These are phyloP conservation scores for Bryoglossum gracile DNA, from an alignment of 495 filamentous ascomycete species.

Conservation along the genomic window DNA sequence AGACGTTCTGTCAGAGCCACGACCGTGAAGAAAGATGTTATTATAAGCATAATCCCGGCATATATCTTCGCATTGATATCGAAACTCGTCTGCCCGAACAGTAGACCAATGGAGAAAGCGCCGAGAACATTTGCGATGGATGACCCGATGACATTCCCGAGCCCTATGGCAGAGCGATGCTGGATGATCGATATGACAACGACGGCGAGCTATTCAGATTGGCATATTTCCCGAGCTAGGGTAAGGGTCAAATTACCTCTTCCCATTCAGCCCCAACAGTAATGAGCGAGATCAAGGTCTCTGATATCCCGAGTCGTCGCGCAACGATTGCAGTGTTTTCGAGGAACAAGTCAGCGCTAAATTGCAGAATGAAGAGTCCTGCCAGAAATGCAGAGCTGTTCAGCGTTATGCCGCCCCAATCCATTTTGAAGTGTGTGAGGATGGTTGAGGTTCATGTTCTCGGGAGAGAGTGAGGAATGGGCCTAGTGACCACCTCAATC, in stretches of 20 bases:
- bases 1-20: constrained; percentile 28
- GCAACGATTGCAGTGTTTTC: constrained; percentile 46
- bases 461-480: too few relatives aligned
- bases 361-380: constrained; percentile 38
- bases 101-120: constrained; percentile 46
- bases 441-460: too few relatives aligned
- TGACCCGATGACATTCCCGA: constrained; percentile 50
- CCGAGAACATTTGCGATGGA: constrained; percentile 50
- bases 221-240: background rate
- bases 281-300: constrained; percentile 43
- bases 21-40: constrained; percentile 34
- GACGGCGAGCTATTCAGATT: constrained; percentile 40
- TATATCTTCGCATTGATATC: constrained; percentile 45
- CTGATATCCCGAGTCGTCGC: constrained; percentile 38
- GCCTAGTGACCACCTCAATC: too few relatives aligned
- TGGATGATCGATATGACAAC: constrained; percentile 41
- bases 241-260: constrained; percentile 32
- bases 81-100: constrained; percentile 32
- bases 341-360: constrained; percentile 42
- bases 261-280: constrained; percentile 52
- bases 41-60: constrained; percentile 28
- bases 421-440: constrained; percentile 14
- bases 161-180: constrained; percentile 39
- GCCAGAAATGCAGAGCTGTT: constrained; percentile 31
- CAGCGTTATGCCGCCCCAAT: constrained; percentile 30